Conservation (phyloP, 352 stramenopile species). For the Pythium aristosporum region DNA sequence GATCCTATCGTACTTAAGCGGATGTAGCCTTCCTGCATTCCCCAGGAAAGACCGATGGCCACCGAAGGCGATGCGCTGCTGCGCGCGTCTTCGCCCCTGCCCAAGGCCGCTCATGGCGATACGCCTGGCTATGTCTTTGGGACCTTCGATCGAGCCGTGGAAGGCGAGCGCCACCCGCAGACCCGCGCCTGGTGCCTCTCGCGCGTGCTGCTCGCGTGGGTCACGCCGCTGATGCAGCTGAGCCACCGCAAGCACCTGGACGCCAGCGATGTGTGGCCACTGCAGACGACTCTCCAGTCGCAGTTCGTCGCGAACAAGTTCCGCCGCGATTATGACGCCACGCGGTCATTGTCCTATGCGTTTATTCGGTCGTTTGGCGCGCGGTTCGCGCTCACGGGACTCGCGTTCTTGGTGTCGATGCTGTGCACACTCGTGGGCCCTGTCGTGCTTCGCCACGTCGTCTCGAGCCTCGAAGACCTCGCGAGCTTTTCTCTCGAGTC, state of each 20-base stretch:
- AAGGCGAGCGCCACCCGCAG: slow-evolving; percentile 5
- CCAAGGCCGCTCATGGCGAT: not conserved
- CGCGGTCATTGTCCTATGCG: slow-evolving; percentile 34
- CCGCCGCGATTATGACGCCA: slow-evolving; percentile 27
- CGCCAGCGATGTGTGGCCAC: slow-evolving; percentile 42
- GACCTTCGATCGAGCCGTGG: slow-evolving; percentile 6
- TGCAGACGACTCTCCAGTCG: slow-evolving; percentile 31
- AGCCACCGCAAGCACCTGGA: slow-evolving; percentile 46
- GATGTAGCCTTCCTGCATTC: no score
- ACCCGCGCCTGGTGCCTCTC: slow-evolving; percentile 25
- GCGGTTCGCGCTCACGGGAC: slow-evolving; percentile 40
- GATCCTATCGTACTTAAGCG: slow-evolving; percentile 11
- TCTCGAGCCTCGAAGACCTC: slow-evolving; percentile 45
- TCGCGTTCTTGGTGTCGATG: slow-evolving; percentile 46
- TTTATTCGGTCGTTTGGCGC: slow-evolving; percentile 36
- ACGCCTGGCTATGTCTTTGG: not conserved
- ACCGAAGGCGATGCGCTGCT: slow-evolving; percentile 14
- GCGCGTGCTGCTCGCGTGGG: slow-evolving; percentile 49
- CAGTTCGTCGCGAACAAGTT: slow-evolving; percentile 27
- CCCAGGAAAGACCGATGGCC: not conserved
- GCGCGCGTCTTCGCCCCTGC: not conserved
- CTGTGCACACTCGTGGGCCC: slow-evolving; percentile 52
- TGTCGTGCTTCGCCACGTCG: slow-evolving; percentile 42
- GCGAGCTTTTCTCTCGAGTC: slow-evolving; percentile 12
- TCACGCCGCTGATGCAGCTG: slow-evolving; percentile 44